Evolutionary conservation across 345 rosid species (phyloP).

Genomic region (Anacardium occidentale): DNA sequence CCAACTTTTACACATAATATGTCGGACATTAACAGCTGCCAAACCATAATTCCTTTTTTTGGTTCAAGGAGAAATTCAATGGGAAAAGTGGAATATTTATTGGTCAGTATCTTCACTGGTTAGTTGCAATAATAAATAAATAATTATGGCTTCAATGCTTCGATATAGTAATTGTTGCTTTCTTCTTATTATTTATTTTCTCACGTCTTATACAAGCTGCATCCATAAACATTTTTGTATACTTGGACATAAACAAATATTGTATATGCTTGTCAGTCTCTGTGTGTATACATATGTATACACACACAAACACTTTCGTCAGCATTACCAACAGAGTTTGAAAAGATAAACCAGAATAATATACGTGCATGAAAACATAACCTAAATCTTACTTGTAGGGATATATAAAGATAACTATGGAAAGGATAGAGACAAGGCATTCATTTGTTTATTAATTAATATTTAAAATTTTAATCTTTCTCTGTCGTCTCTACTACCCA

Average conservation of each 20-base stretch:
- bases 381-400: conserved; percentile 16
- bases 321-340: not conserved
- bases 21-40: not conserved
- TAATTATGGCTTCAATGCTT: not conserved
- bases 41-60: conserved; percentile 9
- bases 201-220: not conserved
- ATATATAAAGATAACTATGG: not conserved
- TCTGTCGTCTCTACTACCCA: conserved; percentile 14
- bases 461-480: not conserved
- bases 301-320: not conserved
- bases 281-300: not conserved
- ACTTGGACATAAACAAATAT: not conserved
- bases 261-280: not conserved
- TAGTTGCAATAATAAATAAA: not conserved
- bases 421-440: conserved; percentile 5
- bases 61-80: not conserved
- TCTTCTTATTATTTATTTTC: conserved; percentile 5
- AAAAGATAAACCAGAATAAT: not conserved
- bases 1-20: not conserved
- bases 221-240: not conserved
- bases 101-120: not conserved
- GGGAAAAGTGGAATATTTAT: not conserved
- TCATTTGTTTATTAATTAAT: not conserved
- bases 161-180: not conserved
- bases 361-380: not conserved